Conservation (phyloP, 106 monocot species). For the Alisma plantagoaquatica region DNA sequence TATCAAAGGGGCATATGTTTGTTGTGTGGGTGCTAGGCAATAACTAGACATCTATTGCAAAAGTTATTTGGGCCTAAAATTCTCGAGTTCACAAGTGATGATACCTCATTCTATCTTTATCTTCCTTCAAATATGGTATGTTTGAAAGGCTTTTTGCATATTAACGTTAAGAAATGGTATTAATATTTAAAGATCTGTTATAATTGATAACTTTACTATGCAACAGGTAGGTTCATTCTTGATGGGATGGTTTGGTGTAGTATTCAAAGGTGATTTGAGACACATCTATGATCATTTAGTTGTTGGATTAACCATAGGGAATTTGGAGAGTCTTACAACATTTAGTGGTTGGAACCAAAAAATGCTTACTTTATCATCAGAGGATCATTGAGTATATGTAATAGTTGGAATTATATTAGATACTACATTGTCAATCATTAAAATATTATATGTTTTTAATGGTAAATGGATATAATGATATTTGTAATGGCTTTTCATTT, state of each 20-base stretch:
- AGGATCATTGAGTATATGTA: slow-evolving; percentile 58
- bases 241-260: slow-evolving; percentile 92
- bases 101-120: slow-evolving; percentile 17
- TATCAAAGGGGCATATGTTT: too few species aligned
- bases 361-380: slow-evolving; percentile 67
- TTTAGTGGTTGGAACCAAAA: slow-evolving; percentile 99
- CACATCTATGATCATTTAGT: slow-evolving; percentile 64
- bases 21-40: too few species aligned
- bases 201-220: too few species aligned
- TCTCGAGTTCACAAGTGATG: slow-evolving; percentile 13
- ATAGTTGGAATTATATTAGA: slow-evolving; percentile 62
- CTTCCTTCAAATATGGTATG: slow-evolving; percentile 19
- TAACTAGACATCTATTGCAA: slow-evolving; percentile 18
- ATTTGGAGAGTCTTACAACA: slow-evolving; percentile 91
- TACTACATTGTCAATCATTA: too few species aligned
- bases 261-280: slow-evolving; percentile 76
- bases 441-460: too few species aligned
- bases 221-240: slow-evolving; percentile 92
- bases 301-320: slow-evolving; percentile 79
- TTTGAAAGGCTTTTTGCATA: background rate
- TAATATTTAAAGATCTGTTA: too few species aligned
- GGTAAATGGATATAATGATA: too few species aligned
- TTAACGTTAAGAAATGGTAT: background rate
- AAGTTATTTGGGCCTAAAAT: slow-evolving; percentile 17
- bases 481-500: too few species aligned